Base-by-base conservation (phyloP, 345 rosid species). In the Raphanus raphanistrum region DNA sequence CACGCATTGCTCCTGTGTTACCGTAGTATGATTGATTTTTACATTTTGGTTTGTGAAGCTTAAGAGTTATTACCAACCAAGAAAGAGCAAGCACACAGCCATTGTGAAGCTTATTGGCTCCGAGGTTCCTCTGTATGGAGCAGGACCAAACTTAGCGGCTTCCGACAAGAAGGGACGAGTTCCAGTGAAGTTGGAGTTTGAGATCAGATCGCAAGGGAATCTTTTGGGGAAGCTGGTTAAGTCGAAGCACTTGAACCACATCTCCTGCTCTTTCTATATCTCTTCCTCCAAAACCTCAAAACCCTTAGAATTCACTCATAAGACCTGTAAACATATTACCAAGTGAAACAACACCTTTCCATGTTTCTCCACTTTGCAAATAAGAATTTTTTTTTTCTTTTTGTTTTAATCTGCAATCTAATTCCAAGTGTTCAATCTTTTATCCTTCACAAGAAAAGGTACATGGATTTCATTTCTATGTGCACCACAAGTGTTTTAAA, bases 191-290 rank as follows among this genome's bases (percentile, higher is more conserved):
- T 66, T 93, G 60, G 81, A 82, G 72, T 88, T 93, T 78, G 93
- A 86, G 55, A 74, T 93, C 29, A 67, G 73, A 73, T 87, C 93
- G 0, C 74, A 80, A 74, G 96, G 97, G 58, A 84, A 91, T 74
- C 93, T 93, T 61, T 92, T 93, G 8, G 97, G 98, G 43, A 88
- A 87, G 82, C 66, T 93, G 64, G 91, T 91, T 32, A 86, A 85
- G 71, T 86, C 95, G 0, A 87, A 76, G 79, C 90, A 91, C 74
- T 43, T 82, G 72, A 85, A 78, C 57, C 81, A 8, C 15, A 38
- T 90, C 11, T 80, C 86, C 8, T 91, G 98, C 80, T 84, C 88
- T 2, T 60, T 88, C 84, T 84, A 82, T 8, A 70, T 93, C 50
- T 82, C 87, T 10, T 84, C 93, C 17, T 86, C 59, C 28, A 84